A percentile compares a stretch with the other conserved stretches of the same genome.
Conservation (phyloP, 352 stramenopile genomes). For the Phytophthora cryptogea region DNA sequence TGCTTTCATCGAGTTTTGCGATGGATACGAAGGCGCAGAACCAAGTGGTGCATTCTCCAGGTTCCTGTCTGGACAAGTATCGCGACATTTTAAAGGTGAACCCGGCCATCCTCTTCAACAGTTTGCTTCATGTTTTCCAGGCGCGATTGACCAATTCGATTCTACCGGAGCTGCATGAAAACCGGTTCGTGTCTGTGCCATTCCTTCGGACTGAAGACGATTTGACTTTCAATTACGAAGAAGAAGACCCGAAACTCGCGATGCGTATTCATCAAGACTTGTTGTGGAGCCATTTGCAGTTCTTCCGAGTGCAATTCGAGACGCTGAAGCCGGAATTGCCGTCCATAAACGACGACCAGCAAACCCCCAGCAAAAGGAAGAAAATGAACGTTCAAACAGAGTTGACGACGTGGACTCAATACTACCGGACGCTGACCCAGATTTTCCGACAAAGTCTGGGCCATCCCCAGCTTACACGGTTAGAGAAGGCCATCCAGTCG, state of each 20-base stretch:
- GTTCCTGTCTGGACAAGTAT: slow-evolving; percentile 45
- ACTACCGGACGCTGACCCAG: slow-evolving; percentile 31
- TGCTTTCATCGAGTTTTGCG: slow-evolving; percentile 59
- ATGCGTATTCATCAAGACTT: slow-evolving; percentile 45
- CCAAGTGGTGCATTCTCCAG: slow-evolving; percentile 11
- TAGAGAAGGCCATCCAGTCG: slow-evolving; percentile 40
- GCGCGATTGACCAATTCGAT: slow-evolving; percentile 55
- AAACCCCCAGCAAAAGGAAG: slow-evolving; percentile 11
- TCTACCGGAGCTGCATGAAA: slow-evolving; percentile 61
- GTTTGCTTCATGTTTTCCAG: slow-evolving; percentile 59
- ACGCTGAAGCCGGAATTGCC: slow-evolving; percentile 36
- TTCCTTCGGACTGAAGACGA: slow-evolving; percentile 63
- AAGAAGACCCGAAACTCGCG: slow-evolving; percentile 50
- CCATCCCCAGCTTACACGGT: slow-evolving; percentile 19
- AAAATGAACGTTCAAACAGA: slow-evolving; percentile 12
- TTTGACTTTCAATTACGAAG: slow-evolving; percentile 59
- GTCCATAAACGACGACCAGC: slow-evolving; percentile 13
- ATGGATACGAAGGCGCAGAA: slow-evolving; percentile 38
- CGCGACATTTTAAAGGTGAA: slow-evolving; percentile 56
- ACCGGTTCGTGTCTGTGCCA: slow-evolving; percentile 51
- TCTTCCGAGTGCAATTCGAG: slow-evolving; percentile 65
- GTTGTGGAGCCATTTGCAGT: slow-evolving; percentile 54
- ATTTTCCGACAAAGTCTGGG: slow-evolving; percentile 34
- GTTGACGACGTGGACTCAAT: slow-evolving; percentile 31
- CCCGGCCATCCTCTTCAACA: slow-evolving; percentile 61